Base-by-base conservation (phyloP, 768 basidiomycete species). In the Suillus clintonianus region DNA sequence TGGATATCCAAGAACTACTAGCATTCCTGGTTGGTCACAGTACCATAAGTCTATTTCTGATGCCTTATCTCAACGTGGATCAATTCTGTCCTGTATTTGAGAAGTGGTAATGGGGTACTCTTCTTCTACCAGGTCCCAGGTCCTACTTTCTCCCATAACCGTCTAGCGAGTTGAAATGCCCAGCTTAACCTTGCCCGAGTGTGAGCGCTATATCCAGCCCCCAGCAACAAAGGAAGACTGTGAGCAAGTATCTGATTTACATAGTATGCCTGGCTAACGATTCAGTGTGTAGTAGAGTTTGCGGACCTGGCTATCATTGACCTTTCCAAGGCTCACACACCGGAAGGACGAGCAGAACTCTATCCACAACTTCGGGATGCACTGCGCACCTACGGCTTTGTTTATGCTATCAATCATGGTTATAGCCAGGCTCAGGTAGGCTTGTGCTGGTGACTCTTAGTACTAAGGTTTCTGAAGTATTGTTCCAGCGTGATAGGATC, bases 361-460 rank as follows among this genome's bases (percentile, higher is more conserved):
- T 62, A 60, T 32, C 61, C 57, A 10, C 37, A 62, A 42, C 27
- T 62, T 27, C 58, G 61, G n/a, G 61, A 62, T 24, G 61, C 61
- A 2, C 37, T 60, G 37, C 57, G 61, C 39, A 41, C 58, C 13
- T 37, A 71, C 39, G 79, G 79, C 2, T 85, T 85, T 70, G 80
- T 84, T 68, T 85, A 83, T 62, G 79, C 81, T 22, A 71, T 83
- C 41, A 83, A 83, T 61, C 84, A 85, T 66, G 83, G 83, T 15
- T 77, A 80, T 56, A 79, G 79, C 0, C 68, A 70, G 47, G 76
- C 76, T 30, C 76, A 81, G 72, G 84, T 81, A 43, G 64, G 63
- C 39, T n/a, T 4, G 17, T 17, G 15, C 14, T n/a, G 7, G 27
- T 36, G 15, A 24, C 27, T n/a, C 30, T 24, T 39, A n/a, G n/a